Evolutionary conservation across 2,329 filamentous ascomycete species (phyloP).

Genomic region (Hypoxylon sp.): DNA sequence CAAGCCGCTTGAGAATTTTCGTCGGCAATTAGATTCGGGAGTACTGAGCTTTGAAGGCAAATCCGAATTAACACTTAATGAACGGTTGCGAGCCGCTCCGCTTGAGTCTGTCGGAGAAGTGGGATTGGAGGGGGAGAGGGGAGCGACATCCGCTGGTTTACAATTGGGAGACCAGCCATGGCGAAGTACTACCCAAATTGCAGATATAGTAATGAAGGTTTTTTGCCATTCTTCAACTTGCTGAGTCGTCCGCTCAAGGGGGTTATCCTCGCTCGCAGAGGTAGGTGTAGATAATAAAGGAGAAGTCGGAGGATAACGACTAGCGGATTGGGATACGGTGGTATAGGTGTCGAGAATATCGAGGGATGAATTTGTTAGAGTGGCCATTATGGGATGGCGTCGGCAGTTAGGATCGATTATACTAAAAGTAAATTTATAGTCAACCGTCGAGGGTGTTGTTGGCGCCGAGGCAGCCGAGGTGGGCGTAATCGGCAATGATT

Average conservation of each 20-base stretch:
- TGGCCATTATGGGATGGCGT: slow-evolving; percentile 81
- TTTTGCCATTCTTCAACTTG: slow-evolving; percentile 62
- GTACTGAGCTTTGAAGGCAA: slow-evolving; percentile 25
- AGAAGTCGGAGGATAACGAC: slow-evolving; percentile 64
- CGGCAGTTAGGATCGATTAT: slow-evolving; percentile 78
- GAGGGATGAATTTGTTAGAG: slow-evolving; percentile 73
- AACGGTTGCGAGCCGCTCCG: slow-evolving; percentile 40
- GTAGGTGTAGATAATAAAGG: slow-evolving; percentile 48
- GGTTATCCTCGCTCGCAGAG: slow-evolving; percentile 35
- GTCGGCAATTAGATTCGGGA: slow-evolving; percentile 32
- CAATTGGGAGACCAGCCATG: slow-evolving; percentile 61
- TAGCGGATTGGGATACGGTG: slow-evolving; percentile 65
- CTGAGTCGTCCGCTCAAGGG: slow-evolving; percentile 54
- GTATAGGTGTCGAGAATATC: slow-evolving; percentile 79
- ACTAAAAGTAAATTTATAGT: slow-evolving; percentile 80
- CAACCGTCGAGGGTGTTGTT: slow-evolving; percentile 52
- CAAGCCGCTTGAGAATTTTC: slow-evolving; percentile 36
- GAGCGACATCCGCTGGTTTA: slow-evolving; percentile 51
- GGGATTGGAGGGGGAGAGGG: slow-evolving; percentile 28
- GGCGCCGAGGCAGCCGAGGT: slow-evolving; percentile 46
- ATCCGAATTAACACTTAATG: slow-evolving; percentile 43
- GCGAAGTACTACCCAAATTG: slow-evolving; percentile 66
- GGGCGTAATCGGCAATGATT: slow-evolving; percentile 48
- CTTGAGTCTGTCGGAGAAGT: slow-evolving; percentile 28
- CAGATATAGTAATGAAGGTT: slow-evolving; percentile 66